A percentile compares a stretch with the other conserved stretches of the same genome.
Evolutionary conservation across 164 flowering plant species (phyloP).

Genomic region (Kingdonia uniflora): DNA sequence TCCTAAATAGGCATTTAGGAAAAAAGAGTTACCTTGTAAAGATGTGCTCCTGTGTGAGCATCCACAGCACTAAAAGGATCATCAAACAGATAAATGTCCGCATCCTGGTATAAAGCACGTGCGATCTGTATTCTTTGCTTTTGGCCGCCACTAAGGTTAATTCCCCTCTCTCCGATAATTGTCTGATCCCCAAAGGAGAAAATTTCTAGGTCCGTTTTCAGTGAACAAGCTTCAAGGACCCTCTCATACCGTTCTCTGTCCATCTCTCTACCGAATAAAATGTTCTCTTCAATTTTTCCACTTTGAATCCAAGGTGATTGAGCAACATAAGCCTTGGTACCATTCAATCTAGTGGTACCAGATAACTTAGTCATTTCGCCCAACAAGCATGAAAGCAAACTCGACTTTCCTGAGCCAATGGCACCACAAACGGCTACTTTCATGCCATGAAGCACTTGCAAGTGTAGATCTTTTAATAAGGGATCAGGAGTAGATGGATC

Average conservation of each 20-base stretch:
- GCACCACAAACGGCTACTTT: slow-evolving; percentile 73
- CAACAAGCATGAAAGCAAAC: slow-evolving; percentile 53
- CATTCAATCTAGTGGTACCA: slow-evolving; percentile 42
- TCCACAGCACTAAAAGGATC: slow-evolving; percentile 96
- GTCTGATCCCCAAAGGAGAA: slow-evolving; percentile 78
- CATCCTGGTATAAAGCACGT: slow-evolving; percentile 79
- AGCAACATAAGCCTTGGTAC: slow-evolving; percentile 74
- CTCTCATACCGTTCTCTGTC: slow-evolving; percentile 49
- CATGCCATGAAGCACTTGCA: slow-evolving; percentile 46
- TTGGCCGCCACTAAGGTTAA: slow-evolving; percentile 91
- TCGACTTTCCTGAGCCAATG: slow-evolving; percentile 75
- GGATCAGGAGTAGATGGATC: slow-evolving; percentile 28
- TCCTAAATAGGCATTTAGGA: too few relatives aligned
- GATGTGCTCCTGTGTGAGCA: slow-evolving; percentile 84
- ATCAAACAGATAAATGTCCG: slow-evolving; percentile 77
- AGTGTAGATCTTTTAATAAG: slow-evolving; percentile 33
- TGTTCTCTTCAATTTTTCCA: slow-evolving; percentile 76
- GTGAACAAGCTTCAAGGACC: slow-evolving; percentile 66
- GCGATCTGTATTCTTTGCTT: slow-evolving; percentile 90
- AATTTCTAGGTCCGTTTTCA: slow-evolving; percentile 75
- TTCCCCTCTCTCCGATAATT: slow-evolving; percentile 79
- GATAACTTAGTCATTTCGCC: slow-evolving; percentile 68
- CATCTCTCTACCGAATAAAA: slow-evolving; percentile 75
- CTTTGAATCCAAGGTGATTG: slow-evolving; percentile 94
- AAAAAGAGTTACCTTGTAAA: slow-evolving; percentile 77